These are phyloP conservation scores for Fusarium keratoplasticum DNA, from an alignment of 2,329 filamentous ascomycete species.

Conservation along the genomic window DNA sequence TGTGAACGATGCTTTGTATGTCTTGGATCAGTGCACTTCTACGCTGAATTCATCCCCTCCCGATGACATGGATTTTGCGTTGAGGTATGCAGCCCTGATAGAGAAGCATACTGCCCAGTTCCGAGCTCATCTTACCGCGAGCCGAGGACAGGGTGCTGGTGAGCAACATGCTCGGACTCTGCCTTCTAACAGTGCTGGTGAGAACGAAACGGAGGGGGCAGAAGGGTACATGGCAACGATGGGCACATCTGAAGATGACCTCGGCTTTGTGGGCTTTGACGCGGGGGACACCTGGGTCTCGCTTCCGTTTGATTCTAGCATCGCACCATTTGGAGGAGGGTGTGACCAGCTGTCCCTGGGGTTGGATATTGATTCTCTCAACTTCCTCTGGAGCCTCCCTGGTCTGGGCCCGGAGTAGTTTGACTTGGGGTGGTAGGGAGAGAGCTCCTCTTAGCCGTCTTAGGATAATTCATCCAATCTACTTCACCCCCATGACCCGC, in stretches of 20 bases:
- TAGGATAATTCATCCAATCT: not conserved
- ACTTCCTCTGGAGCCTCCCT: conserved; percentile 28
- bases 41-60: conserved; percentile 20
- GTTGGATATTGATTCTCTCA: conserved; percentile 22
- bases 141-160: not conserved
- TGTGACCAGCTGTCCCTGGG: conserved; percentile 17
- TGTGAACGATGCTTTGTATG: conserved; percentile 16
- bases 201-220: not conserved
- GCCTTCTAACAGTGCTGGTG: rapidly evolving
- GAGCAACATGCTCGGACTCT: not conserved
- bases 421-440: not conserved
- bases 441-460: not conserved
- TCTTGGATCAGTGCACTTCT: conserved; percentile 30
- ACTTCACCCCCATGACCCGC: not conserved
- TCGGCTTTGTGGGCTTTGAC: conserved; percentile 6
- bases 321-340: conserved; percentile 22
- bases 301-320: conserved; percentile 24
- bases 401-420: conserved; percentile 10
- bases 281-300: conserved; percentile 15
- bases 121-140: conserved; percentile 13
- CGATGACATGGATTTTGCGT: conserved; percentile 42
- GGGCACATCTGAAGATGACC: not conserved
- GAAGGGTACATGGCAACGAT: not conserved
- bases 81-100: conserved; percentile 38
- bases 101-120: conserved; percentile 37